Evolutionary conservation across 1,139 yeast species (phyloP), one percentile per base, ranked within the genome.

Genomic region (Casaregolazyma suthepensis): DNA sequence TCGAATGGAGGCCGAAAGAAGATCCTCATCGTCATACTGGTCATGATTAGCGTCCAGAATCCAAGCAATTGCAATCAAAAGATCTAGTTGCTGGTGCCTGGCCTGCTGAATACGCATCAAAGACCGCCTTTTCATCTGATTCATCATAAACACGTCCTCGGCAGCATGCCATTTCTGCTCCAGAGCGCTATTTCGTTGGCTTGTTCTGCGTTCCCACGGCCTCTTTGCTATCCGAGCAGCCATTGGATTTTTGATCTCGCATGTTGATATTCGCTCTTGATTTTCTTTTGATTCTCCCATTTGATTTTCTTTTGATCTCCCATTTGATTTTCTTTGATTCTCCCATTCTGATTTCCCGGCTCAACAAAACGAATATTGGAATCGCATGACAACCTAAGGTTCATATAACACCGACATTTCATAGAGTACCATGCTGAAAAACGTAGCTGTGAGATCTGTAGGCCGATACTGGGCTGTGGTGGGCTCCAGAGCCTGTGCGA

Each of bases 41-140:
- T 47, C 52, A 35, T 50, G 44, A 19, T 48, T 46, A 1, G 54
- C 61, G 37, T 65, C 68, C 38, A 64, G 51, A 22, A 62, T 50
- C 50, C 59, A 56, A 40, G 64, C 45, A 46, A 61, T 61, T 40
- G 63, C 61, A 10, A 61, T 62, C 19, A 70, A 54, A 57, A 58
- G 56, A 56, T 70, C 74, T 5, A 65, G 48, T 1, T 66, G 64
- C 19, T 56, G 56, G 4, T 62, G 63, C 5, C 74, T 56, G 10
- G 59, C 62, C 38, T 68, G 67, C 26, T 59, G 55, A 29, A 69
- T 57, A 5, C 74, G 62, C 19, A 70, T 65, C 45, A 64, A 54
- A 7, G 74, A 64, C 1, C 72, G 69, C 29, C 61, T 61, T 48
- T 63, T 62, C 52, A 61, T 64, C 55, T 71, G 74, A 51, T 60